A percentile compares a stretch with the other conserved stretches of the same genome.
Conservation (phyloP, 805 yeast species). For the Cyberlindnera samutprakarnensis region DNA sequence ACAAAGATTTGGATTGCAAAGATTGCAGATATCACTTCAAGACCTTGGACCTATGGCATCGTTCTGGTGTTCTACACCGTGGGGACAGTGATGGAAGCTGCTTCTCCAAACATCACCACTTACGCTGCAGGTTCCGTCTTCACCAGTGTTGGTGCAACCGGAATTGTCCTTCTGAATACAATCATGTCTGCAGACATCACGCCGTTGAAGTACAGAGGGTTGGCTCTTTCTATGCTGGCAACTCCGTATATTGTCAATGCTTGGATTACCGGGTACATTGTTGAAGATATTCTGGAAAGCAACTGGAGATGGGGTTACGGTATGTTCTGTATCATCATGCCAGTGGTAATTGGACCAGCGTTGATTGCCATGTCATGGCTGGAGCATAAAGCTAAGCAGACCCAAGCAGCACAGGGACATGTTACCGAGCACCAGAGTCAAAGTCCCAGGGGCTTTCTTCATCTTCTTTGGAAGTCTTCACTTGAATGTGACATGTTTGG, state of each 20-base stretch:
- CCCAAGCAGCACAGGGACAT: slow-evolving; percentile 11
- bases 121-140: slow-evolving; percentile 31
- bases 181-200: slow-evolving; percentile 32
- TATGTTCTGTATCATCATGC: slow-evolving; percentile 39
- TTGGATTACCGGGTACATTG: slow-evolving; percentile 37
- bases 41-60: slow-evolving; percentile 30
- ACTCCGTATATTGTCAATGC: slow-evolving; percentile 34
- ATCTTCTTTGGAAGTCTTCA: slow-evolving; percentile 9
- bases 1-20: slow-evolving; percentile 33
- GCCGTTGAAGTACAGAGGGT: slow-evolving; percentile 31
- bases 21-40: slow-evolving; percentile 32
- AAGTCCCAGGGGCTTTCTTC: slow-evolving; percentile 1
- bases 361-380: slow-evolving; percentile 25
- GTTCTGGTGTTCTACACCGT: slow-evolving; percentile 26
- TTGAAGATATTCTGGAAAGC: slow-evolving; percentile 21
- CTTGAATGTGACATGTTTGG: slow-evolving; percentile 34
- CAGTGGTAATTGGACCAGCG: slow-evolving; percentile 31
- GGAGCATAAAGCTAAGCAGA: slow-evolving; percentile 25
- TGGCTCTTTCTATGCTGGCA: slow-evolving; percentile 27
- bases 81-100: slow-evolving; percentile 31
- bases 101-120: slow-evolving; percentile 27
- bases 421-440: slow-evolving; percentile 5
- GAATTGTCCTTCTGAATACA: slow-evolving; percentile 27
- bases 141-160: slow-evolving; percentile 31
- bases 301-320: slow-evolving; percentile 52